Evolutionary conservation across 1,139 yeast species (phyloP).

Genomic region (Taphrina betulina): DNA sequence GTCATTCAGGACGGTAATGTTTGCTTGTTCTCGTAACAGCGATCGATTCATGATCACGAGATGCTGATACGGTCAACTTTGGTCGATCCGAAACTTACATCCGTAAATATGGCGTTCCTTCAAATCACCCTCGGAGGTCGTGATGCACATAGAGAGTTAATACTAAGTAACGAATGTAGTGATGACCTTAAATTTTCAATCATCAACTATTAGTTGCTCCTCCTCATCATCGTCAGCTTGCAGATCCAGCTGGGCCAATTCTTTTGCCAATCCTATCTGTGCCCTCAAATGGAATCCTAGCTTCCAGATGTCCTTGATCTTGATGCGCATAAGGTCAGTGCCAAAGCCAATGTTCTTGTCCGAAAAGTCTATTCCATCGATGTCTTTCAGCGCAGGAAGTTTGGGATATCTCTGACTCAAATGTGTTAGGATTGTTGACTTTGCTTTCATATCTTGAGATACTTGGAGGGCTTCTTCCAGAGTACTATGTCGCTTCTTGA

Average conservation of each 20-base stretch:
- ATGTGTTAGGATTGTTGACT: constrained; percentile 75
- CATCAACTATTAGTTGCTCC: constrained; percentile 6
- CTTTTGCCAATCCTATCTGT: constrained; percentile 5
- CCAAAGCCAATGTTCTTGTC: constrained; percentile 5
- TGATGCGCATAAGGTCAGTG: constrained; percentile 26
- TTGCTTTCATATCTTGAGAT: constrained; percentile 65
- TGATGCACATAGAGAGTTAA: too few relatives aligned
- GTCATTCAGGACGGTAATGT: too few relatives aligned
- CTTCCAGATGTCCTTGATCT: constrained; percentile 21
- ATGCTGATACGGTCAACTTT: neutral
- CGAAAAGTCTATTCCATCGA: neutral
- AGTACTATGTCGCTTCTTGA: constrained; percentile 82
- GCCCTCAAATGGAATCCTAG: constrained; percentile 1
- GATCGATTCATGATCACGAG: too few relatives aligned
- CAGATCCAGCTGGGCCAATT: constrained; percentile 2
- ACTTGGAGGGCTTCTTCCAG: constrained; percentile 79
- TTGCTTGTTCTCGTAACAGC: too few relatives aligned
- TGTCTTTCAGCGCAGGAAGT: constrained; percentile 6
- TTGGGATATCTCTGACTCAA: constrained; percentile 66
- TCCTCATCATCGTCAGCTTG: constrained; percentile 4
- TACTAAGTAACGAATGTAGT: neutral
- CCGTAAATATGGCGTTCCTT: neutral
- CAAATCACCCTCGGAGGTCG: too few relatives aligned
- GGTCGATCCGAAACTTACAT: neutral
- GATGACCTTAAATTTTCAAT: neutral